Evolutionary conservation across 2,329 filamentous ascomycete species (phyloP), one percentile per base, ranked within the genome.

Genomic region (Tolypocladium ovalisporum): DNA sequence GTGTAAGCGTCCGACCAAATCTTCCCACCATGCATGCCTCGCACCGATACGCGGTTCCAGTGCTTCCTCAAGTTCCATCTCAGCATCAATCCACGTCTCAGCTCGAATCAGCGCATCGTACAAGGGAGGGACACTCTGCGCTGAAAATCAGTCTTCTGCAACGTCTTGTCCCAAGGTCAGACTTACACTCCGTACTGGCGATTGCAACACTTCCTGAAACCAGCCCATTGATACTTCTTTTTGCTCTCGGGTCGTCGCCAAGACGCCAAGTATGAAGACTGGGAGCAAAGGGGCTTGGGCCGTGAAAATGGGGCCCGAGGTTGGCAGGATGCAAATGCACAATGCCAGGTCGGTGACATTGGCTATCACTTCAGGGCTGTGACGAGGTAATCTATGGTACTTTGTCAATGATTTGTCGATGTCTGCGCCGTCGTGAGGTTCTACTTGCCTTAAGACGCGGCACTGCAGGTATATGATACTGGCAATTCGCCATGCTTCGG

Each of bases 1-100:
- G 3, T 34, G 7, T n/a, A 51, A 19, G 97, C 77, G 79, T 97
- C 70, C 85, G 97, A 56, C 91, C 97, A 75, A 65, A 22, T 60
- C 56, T 62, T 75, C 73, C 73, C 73, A 75, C 73, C 73, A 75
- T 29, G 70, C 62, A 35, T 59, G 53, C 52, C 73, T 69, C 36
- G 66, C 58, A 42, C 62, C 58, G 53, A 75, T 64, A 19, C 60
- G 56, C n/a, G 47, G 9, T 2, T 34, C 12, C 29, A 51, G 10
- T 17, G 29, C 4, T n/a, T 63, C 57, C 42, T 65, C 55, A 15
- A 64, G 34, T 37, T 61, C 60, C 36, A 69, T 58, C 12, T 70
- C 67, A 9, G 51, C 44, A 32, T 68, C 62, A 40, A 75, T 69
- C 72, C 72, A 75, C 19, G 9, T 32, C 65, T 70, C 69, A 17